Evolutionary conservation across 2,329 filamentous ascomycete genomes (phyloP), one percentile per base, ranked within the genome.

Genomic region (Phoma herbarum): DNA sequence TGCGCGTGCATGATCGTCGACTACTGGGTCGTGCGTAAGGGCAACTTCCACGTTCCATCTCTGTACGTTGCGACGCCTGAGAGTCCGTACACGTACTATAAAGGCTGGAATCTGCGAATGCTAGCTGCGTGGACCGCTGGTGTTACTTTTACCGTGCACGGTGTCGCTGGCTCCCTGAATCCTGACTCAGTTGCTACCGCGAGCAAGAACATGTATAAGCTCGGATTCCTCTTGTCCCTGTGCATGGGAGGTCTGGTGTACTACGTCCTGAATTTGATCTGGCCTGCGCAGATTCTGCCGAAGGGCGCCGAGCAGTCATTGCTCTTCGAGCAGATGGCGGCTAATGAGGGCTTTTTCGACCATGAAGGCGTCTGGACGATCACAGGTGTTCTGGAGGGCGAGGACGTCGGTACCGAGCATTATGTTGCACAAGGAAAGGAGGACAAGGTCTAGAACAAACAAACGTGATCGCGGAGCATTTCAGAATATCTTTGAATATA

Each of bases 21-120:
- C 45, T 65, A 67, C 50, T 67, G 63, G 63, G 23, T 54, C 23
- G 52, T 67, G 25, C 48, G 64, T n/a, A 63, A 54, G 23, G 64
- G 64, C 12, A 67, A 67, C 23, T 67, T 67, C 47, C 62, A 67
- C 37, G 64, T 67, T 5, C 64, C 64, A 9, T 65, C 62, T 1
- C 37, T 67, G 9, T 67, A 67, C 26, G 51, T 57, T 3, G 22
- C 51, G 10, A 43, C 50, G 14, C 52, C 57, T 2, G 52, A 54
- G 39, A 60, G 59, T 14, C 62, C 64, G 1, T 67, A 67, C 47
- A 57, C 57, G 1, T 67, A 65, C 55, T 64, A 63, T 37, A 67
- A 64, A 44, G 64, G 64, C 20, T 67, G 64, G 64, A 65, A 67
- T 25, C 18, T 67, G 48, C 56, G 63, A n/a, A 67, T 67, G 64